Percentiles rank a stretch among this genome's conserved stretches.
phyloP scores from a whole-genome alignment of 2,329 filamentous ascomycete species.

The Alternaria burnsii region DNA sequence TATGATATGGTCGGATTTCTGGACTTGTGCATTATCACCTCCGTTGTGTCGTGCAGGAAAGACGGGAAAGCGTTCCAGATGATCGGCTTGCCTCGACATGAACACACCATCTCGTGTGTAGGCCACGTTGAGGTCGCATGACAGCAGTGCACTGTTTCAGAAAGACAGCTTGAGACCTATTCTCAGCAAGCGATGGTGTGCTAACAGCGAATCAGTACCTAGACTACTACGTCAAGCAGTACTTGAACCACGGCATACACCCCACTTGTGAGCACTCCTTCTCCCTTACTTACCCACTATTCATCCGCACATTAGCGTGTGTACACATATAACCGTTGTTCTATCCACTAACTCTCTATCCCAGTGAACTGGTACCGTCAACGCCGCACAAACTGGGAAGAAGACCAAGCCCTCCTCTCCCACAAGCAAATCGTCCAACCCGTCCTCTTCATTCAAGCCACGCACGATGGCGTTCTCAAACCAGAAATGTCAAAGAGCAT shows the following conservation, averaged over 20 bases:
- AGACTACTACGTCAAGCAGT: conserved; percentile 79
- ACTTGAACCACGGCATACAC: conserved; percentile 74
- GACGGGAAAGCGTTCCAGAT: conserved; percentile 1
- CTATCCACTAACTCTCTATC: background rate
- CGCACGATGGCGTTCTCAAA: conserved; percentile 75
- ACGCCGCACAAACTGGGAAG: conserved; percentile 74
- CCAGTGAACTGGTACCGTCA: conserved; percentile 87
- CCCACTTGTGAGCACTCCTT: conserved; percentile 66
- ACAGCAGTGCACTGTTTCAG: conserved; percentile 12
- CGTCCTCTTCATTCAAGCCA: conserved; percentile 77
- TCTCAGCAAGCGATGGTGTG: conserved; percentile 12
- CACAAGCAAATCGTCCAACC: conserved; percentile 54
- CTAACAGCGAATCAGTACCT: conserved; percentile 63
- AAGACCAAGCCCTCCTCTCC: conserved; percentile 65
- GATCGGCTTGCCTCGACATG: conserved; percentile 6
- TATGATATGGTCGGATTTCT: background rate
- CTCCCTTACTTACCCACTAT: background rate
- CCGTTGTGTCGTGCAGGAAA: conserved; percentile 4
- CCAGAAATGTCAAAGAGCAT: conserved; percentile 76
- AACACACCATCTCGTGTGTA: background rate
- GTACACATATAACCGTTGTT: background rate
- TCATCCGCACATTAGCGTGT: background rate
- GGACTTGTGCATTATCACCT: conserved; percentile 1
- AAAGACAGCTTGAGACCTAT: conserved; percentile 6
- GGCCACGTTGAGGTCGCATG: background rate